Evolutionary conservation across 2,329 filamentous ascomycete genomes (phyloP), one percentile per base, ranked within the genome.

Genomic region (Xylaria sp.): DNA sequence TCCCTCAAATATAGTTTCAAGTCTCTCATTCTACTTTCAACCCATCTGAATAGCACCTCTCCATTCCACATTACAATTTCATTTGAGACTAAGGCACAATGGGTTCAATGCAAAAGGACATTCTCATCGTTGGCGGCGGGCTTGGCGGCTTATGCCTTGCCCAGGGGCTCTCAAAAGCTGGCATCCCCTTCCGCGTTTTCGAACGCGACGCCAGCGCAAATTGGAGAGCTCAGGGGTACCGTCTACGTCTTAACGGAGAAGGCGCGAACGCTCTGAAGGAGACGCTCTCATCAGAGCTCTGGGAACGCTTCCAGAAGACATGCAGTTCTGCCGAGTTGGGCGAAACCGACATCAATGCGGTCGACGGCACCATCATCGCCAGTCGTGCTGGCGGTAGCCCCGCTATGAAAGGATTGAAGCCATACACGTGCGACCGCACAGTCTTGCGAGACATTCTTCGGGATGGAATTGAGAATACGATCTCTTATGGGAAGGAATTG

Each of bases 41-140:
- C 31, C 18, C 23, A 52, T 28, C 25, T 31, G 2, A 5, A 28
- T 18, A 28, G 9, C 13, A 13, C 7, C n/a, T 9, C 46, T 25
- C 23, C 13, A 52, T 52, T 31, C 10, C 15, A 15, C 25, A 31
- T 31, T 52, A 15, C 25, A 31, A 15, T 28, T 52, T 10, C 12
- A 52, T 5, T 28, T 52, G 9, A 52, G 10, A 52, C 6, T 31
- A 28, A 52, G 4, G 6, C 50, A 52, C 13, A 13, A 52, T 52
- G 50, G 23, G 20, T 31, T 31, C 50, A 52, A 5, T 52, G 15
- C 20, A 52, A 23, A 52, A 52, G 25, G 52, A 34, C 31, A 66
- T 82, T 28, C 75, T 82, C 31, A 81, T 82, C 52, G 73, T 80
- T 20, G 80, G 80, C 13, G 78, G 73, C 28, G 80, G 80, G 7